Conservation (phyloP, 148 eudicot genomes). For the Chenopodium berlandieri region DNA sequence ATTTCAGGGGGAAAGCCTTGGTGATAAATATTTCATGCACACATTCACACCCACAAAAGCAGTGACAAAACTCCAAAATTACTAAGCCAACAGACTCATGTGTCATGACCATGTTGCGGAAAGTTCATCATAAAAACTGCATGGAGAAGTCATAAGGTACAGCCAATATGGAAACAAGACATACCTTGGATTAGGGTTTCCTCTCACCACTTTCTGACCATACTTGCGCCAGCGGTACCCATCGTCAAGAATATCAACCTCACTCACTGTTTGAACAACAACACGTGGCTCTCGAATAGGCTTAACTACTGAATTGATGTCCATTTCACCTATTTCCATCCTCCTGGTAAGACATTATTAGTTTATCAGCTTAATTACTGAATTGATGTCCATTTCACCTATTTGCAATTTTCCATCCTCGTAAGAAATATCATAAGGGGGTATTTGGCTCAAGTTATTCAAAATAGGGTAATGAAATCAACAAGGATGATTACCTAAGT, state of each 20-base stretch:
- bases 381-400: slow-evolving; percentile 64
- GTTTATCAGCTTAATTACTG: slow-evolving; percentile 55
- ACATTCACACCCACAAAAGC: not conserved
- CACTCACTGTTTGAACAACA: slow-evolving; percentile 92
- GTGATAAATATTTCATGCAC: not conserved
- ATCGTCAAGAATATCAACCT: slow-evolving; percentile 96
- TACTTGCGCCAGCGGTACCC: slow-evolving; percentile 98
- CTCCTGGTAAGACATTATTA: slow-evolving; percentile 49
- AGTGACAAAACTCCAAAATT: not conserved
- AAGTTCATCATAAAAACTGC: not conserved
- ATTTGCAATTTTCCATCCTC: slow-evolving; percentile 67
- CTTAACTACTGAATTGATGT: slow-evolving; percentile 74
- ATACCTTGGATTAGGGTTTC: slow-evolving; percentile 97
- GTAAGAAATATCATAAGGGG: slow-evolving; percentile 5
- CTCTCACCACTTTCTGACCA: slow-evolving; percentile 98
- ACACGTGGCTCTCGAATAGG: slow-evolving; percentile 98
- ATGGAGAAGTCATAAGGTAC: not conserved
- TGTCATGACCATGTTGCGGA: not conserved
- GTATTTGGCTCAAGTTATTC: too few relatives aligned
- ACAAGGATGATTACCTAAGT: too few relatives aligned
- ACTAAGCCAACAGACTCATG: not conserved
- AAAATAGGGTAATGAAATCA: too few relatives aligned
- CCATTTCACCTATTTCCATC: slow-evolving; percentile 68
- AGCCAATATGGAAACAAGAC: slow-evolving; percentile 7
- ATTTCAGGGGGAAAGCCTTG: not conserved